phyloP scores from a whole-genome alignment of 2,329 filamentous ascomycete genomes.

The Ceratocystis alfenasii region DNA sequence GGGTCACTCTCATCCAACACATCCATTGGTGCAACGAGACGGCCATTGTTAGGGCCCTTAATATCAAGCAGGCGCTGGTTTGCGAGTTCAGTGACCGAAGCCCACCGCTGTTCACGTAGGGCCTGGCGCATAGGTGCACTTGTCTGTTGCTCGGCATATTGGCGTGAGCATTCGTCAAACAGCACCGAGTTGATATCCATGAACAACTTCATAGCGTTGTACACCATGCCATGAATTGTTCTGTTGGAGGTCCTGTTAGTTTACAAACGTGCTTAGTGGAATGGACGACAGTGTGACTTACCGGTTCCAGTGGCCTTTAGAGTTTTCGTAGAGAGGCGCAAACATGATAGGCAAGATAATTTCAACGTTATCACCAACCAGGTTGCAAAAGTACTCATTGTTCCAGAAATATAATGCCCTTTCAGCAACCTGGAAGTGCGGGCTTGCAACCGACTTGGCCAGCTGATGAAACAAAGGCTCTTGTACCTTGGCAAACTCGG shows the following conservation, averaged over 20 bases:
- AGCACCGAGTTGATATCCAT: slow-evolving; percentile 99
- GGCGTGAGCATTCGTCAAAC: slow-evolving; percentile 96
- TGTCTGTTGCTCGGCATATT: slow-evolving; percentile 94
- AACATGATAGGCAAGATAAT: slow-evolving; percentile 99
- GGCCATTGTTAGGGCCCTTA: slow-evolving; percentile 30
- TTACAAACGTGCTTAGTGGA: background rate
- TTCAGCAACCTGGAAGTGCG: slow-evolving; percentile 97
- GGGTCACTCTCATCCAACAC: slow-evolving; percentile 66
- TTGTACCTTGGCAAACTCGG: slow-evolving; percentile 96
- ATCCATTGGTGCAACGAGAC: slow-evolving; percentile 34
- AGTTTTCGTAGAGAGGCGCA: slow-evolving; percentile 94
- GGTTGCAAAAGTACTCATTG: slow-evolving; percentile 99
- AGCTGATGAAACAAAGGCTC: slow-evolving; percentile 95
- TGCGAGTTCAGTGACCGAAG: slow-evolving; percentile 68
- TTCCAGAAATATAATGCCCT: slow-evolving; percentile 99
- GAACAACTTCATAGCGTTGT: slow-evolving; percentile 99
- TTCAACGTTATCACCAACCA: slow-evolving; percentile 97
- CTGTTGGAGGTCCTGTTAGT: slow-evolving; percentile 35
- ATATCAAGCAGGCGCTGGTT: slow-evolving; percentile 47
- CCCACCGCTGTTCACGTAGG: slow-evolving; percentile 77
- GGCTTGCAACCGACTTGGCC: slow-evolving; percentile 94
- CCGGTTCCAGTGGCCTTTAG: slow-evolving; percentile 98
- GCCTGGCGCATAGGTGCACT: slow-evolving; percentile 75
- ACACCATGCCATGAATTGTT: slow-evolving; percentile 98
- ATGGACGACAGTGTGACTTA: slow-evolving; percentile 34